Percentiles rank a stretch among this genome's conserved stretches.
phyloP scores from a whole-genome alignment of 1,284 basidiomycete genomes.

The Cryptococcus sp. region DNA sequence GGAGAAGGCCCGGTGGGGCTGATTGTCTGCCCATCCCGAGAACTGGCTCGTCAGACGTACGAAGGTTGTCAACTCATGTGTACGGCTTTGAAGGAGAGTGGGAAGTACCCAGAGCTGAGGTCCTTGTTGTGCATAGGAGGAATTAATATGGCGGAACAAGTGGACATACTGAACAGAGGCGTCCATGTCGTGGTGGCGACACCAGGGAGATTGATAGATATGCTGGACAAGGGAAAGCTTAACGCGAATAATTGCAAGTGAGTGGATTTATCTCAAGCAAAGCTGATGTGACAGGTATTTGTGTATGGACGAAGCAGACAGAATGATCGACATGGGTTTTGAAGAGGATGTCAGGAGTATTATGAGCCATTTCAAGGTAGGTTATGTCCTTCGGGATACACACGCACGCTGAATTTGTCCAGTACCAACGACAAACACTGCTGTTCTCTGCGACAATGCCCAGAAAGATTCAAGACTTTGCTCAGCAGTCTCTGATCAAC shows the following conservation, averaged over 20 bases:
- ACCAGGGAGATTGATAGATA: slow-evolving; percentile 55
- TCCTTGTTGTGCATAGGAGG: slow-evolving; percentile 93
- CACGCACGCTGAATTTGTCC: slow-evolving; percentile 5
- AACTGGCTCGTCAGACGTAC: slow-evolving; percentile 91
- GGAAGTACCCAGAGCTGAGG: slow-evolving; percentile 75
- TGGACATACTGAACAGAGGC: slow-evolving; percentile 80
- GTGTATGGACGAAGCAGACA: slow-evolving; percentile 98
- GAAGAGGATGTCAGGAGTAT: slow-evolving; percentile 98
- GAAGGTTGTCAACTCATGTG: slow-evolving; percentile 89
- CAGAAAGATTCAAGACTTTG: slow-evolving; percentile 96
- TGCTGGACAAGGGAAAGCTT: slow-evolving; percentile 80
- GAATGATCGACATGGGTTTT: slow-evolving; percentile 99
- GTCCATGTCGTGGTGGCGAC: slow-evolving; percentile 73
- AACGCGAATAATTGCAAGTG: slow-evolving; percentile 82
- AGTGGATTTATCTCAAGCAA: slow-evolving; percentile 12
- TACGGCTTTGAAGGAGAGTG: slow-evolving; percentile 68
- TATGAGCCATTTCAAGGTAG: slow-evolving; percentile 94
- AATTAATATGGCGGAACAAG: slow-evolving; percentile 95
- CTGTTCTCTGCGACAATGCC: slow-evolving; percentile 99
- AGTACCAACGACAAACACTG: slow-evolving; percentile 94
- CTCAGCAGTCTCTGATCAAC: slow-evolving; percentile 85
- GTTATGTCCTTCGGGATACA: slow-evolving; percentile 16
- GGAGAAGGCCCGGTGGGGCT: slow-evolving; percentile 96
- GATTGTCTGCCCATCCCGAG: slow-evolving; percentile 90
- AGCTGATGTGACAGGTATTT: slow-evolving; percentile 56